Base-by-base conservation (phyloP, 2,329 filamentous ascomycete species). In the Diplocarpon mali region DNA sequence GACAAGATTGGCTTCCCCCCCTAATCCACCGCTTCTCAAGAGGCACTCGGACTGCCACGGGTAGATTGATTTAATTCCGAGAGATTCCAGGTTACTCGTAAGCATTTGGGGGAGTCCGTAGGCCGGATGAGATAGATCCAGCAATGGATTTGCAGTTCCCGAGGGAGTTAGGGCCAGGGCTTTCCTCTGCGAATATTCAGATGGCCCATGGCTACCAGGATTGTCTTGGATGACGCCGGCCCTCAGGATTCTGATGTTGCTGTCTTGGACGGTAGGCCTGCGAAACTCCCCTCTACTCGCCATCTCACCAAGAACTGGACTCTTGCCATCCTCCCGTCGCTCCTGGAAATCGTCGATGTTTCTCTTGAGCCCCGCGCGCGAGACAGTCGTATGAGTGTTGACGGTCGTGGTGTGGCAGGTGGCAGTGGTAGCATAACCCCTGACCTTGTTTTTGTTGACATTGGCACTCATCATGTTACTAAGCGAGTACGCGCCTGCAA, bases 41-140 rank as follows among this genome's bases (percentile, higher is more conserved):
- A 89, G 68, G 56, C 84, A 89, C 46, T 79, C 77, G 40, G 82
- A 82, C 62, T 88, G 84, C 84, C 84, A 89, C 2, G 81, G 80
- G 55, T 88, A 88, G 47, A 88, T 88, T 52, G 72, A 74, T 34
- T 69, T 73, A 45, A 89, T 82, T n/a, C 83, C 83, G 32, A 84
- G 67, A 0, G 67, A 64, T 38, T 69, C 70, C 56, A 88, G 74
- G 56, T 87, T 88, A 14, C 68, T 63, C 2, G 84, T 73, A 32
- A 88, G 65, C 17, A 68, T 62, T 0, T 63, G 52, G 2, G 81
- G 78, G 12, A 89, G 67, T 8, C 67, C 73, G 64, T 87, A 89
- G 32, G 65, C 66, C 1, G 72, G 67, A 60, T 87, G 76, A 4
- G 71, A 70, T 27, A 89, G 67, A 12, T 71, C 76, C 14, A 87